phyloP scores from a whole-genome alignment of 306 rosid genomes.

The Herpetospermum pedunculosum region DNA sequence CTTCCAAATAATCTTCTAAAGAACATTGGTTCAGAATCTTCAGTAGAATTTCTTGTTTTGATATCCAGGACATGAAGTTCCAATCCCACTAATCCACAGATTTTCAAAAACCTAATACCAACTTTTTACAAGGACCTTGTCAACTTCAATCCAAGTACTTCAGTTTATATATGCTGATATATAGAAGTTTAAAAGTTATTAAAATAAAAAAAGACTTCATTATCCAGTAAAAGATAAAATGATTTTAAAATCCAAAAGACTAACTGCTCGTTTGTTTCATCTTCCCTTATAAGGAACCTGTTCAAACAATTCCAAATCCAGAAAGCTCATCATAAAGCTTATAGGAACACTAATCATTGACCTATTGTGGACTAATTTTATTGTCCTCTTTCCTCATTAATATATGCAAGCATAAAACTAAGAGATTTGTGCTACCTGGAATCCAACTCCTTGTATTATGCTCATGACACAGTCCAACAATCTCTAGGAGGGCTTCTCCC shows the following conservation, averaged over 20 bases:
- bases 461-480: neutral
- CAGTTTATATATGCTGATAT: neutral
- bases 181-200: neutral
- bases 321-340: neutral
- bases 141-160: neutral
- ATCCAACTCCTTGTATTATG: neutral
- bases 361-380: neutral
- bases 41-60: neutral
- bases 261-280: neutral
- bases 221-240: neutral
- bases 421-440: neutral
- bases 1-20: neutral
- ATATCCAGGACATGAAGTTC: neutral
- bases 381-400: neutral
- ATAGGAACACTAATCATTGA: neutral
- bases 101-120: neutral
- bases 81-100: neutral
- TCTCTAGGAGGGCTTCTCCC: neutral
- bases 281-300: neutral
- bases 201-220: neutral
- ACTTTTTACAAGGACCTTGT: neutral
- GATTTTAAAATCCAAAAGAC: neutral
- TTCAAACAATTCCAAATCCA: neutral
- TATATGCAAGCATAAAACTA: neutral
- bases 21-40: neutral